Evolutionary conservation across 1,284 basidiomycete genomes (phyloP), one percentile per base, ranked within the genome.

Genomic region (Fomitopsis palustris): DNA sequence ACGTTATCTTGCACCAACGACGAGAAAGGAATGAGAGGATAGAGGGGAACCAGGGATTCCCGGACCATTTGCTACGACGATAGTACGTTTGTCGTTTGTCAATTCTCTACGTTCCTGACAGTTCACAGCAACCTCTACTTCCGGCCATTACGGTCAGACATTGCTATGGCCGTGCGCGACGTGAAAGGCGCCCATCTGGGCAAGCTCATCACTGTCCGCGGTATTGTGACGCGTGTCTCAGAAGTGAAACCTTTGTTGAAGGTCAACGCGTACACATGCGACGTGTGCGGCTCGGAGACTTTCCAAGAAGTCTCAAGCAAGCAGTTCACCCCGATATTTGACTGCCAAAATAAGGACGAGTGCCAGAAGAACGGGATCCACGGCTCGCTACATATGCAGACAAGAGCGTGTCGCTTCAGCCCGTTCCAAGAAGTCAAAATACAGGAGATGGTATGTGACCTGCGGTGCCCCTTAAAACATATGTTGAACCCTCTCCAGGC

Each of bases 361-460:
- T 98, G 96, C 75, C 81, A 85, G 73, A 92, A 88, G 73, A 96
- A 98, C 71, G 82, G 87, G n/a, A 88, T 94, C 53, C 88, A 82
- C 37, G 95, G 96, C 7, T 91, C 91, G n/a, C 76, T 99, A 60
- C 93, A 97, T 71, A 98, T 98, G 92, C 97, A 99, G 76, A 98
- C 96, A 3, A 84, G 97, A 37, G 97, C 97, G 21, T 95, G 93
- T 77, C 89, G 97, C 60, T 99, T 99, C 75, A 93, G 92, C 68
- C 95, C 96, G 0, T 99, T 99, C 82, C 97, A 99, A 72, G 97
- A 99, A 74, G 87, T 98, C 65, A 97, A 97, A 77, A 94, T 99
- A 53, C 97, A 99, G 74, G 97, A 99, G 76, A 97, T 99, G 96
- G 93, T 92, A 61, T 58, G 81, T 71, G 16, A 19, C 17, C 23